Evolutionary conservation across 2,329 filamentous ascomycete species (phyloP).

Genomic region (Lithohypha guttulata): DNA sequence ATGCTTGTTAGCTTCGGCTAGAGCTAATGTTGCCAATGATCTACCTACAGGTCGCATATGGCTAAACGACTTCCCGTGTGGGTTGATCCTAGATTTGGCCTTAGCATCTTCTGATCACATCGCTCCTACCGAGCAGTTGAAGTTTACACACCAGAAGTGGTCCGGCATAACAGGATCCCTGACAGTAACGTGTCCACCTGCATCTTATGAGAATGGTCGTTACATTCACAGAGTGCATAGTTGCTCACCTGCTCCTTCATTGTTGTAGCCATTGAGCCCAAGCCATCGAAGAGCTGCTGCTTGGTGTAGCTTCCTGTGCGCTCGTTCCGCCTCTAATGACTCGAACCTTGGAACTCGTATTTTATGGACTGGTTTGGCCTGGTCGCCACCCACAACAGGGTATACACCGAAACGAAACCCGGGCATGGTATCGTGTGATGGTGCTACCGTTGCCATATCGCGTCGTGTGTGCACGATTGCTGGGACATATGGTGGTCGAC

Average conservation of each 20-base stretch:
- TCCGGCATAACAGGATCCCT: slow-evolving; percentile 27
- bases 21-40: background rate
- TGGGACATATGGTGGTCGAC: no score
- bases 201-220: slow-evolving; percentile 7
- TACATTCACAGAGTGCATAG: no score
- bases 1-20: background rate
- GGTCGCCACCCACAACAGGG: slow-evolving; percentile 7
- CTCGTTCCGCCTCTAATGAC: slow-evolving; percentile 16
- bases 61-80: slow-evolving; percentile 28
- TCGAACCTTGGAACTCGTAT: slow-evolving; percentile 18
- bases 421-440: background rate
- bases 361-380: slow-evolving; percentile 12
- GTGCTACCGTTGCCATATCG: slow-evolving; percentile 5
- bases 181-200: slow-evolving; percentile 34
- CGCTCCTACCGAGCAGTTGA: slow-evolving; percentile 47
- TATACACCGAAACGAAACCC: slow-evolving; percentile 7
- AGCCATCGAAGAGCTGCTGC: slow-evolving; percentile 29
- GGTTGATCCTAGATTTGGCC: slow-evolving; percentile 26
- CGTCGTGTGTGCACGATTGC: no score
- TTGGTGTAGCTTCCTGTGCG: slow-evolving; percentile 26
- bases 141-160: slow-evolving; percentile 31
- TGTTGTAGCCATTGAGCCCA: slow-evolving; percentile 22
- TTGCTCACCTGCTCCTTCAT: slow-evolving; percentile 29
- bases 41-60: slow-evolving; percentile 27
- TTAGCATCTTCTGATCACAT: slow-evolving; percentile 29